Base-by-base conservation (phyloP, 768 basidiomycete genomes). In the Boletus tomentosulus region DNA sequence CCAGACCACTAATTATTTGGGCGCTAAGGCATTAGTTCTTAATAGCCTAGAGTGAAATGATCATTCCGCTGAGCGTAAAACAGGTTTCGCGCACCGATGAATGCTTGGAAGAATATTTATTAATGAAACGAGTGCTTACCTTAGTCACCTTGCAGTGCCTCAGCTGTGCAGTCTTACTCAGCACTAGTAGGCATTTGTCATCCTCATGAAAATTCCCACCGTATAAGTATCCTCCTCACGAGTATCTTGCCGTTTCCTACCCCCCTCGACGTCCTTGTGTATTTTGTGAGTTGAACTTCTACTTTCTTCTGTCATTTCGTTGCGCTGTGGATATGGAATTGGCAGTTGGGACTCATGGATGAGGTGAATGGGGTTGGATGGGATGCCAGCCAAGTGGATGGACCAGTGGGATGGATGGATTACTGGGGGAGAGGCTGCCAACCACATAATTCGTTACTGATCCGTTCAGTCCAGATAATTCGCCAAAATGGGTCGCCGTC, bases 401-500 rank as follows among this genome's bases (percentile, higher is more conserved):
- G n/a, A 44, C 15, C 24, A 8, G 16, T 3, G 3, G 22, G 25
- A 27, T 6, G 24, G 28, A 46, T 13, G 6, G 27, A 41, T 41
- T 2, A 11, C 7, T 24, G 24, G n/a, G 30, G 6, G 22, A 35
- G 19, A 16, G 39, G 16, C 22, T 9, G 28, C 27, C 1, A 12
- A 19, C 12, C 1, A 0, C n/a, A 2, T 28, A 37, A 42, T 37
- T 19, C 2, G 16, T 28, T 51, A 11, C 63, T 67, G 15, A 65
- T 39, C 10, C 1, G 24, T 46, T 15, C 6, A 22, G 27, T 46
- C 0, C 35, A 66, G 65, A 61, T 57, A 59, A 42, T 46, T 46
- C 46, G 19, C 46, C 44, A 57, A 61, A 49, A 97, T 97, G 94
- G 94, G 94, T 83, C 92, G 93, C 73, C 91, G 93, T 80, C 93